Evolutionary conservation across 345 rosid species (phyloP), one percentile per base, ranked within the genome.

Genomic region (Eutrema heterophyllum): DNA sequence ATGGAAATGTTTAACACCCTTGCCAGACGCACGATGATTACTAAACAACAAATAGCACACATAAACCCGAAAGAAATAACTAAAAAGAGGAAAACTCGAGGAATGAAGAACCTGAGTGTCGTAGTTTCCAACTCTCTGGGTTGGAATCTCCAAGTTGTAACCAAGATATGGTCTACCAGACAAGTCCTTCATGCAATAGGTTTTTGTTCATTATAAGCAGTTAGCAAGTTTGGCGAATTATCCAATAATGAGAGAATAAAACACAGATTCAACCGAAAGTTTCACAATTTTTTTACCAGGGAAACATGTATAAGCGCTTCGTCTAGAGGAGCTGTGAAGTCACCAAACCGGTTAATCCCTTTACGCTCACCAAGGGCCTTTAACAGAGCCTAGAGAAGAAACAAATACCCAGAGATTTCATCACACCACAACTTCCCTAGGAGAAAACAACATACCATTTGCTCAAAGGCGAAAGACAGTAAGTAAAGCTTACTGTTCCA

Each of bases 241-340:
- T 53, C 1, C 1, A 64, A 4, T 36, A 51, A 3, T 44, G 49
- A 50, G 32, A 49, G 7, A 15, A 58, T 21, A 4, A 68, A 51
- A 52, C 64, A 24, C 43, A 61, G 26, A 35, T 18, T 13, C 15
- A 64, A 69, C n/a, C 0, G 7, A 11, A 43, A 67, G 62, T 15
- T 58, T 24, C n/a, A 15, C n/a, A 51, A 24, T 18, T 24, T 16
- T 55, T 40, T 3, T 83, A 89, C 99, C 96, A 87, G 76, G 5
- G 92, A 79, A 81, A 95, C 98, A 80, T 90, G 98, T 64, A 90
- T 65, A 38, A 90, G 79, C 13, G 98, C 98, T 83, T 92, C 98
- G 78, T 92, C 99, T 29, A 90, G 90, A 51, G 99, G 94, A 79
- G 96, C 97, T 10, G 98, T 84, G 70, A 90, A 95, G 76, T 92